A percentile compares a stretch with the other conserved stretches of the same genome.
phyloP scores from a whole-genome alignment of 75 land plant genomes.

The Sequoia sempervirens region DNA sequence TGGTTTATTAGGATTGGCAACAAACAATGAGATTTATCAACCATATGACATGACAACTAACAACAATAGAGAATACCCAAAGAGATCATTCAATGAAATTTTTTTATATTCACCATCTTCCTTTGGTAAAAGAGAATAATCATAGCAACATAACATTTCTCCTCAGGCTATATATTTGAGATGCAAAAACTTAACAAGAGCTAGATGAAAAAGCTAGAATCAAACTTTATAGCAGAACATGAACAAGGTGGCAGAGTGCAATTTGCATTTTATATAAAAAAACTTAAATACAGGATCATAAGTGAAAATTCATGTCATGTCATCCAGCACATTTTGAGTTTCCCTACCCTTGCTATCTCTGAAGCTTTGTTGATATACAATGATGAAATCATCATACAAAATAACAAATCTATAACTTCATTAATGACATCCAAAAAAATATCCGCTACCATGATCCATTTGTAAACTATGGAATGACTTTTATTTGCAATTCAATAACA shows the following conservation, averaged over 20 bases:
- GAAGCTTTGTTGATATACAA: background rate
- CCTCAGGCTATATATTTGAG: background rate
- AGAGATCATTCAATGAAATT: background rate
- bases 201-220: background rate
- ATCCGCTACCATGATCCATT: background rate
- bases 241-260: background rate
- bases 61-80: background rate
- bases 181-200: background rate
- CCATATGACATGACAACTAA: background rate
- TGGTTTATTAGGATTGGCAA: conserved; percentile 91
- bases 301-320: background rate
- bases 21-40: conserved; percentile 33
- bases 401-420: background rate
- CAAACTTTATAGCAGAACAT: background rate
- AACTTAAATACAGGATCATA: background rate
- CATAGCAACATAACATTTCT: background rate
- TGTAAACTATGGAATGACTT: background rate
- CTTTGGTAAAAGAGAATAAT: background rate
- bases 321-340: background rate
- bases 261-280: background rate
- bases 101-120: background rate
- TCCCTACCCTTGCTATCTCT: background rate
- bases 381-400: background rate
- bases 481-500: background rate
- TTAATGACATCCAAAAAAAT: background rate